A percentile compares a stretch with the other conserved stretches of the same genome.
These are phyloP conservation scores for Curvularia verruculosa DNA, from an alignment of 2,329 filamentous ascomycete species.

Conservation along the genomic window DNA sequence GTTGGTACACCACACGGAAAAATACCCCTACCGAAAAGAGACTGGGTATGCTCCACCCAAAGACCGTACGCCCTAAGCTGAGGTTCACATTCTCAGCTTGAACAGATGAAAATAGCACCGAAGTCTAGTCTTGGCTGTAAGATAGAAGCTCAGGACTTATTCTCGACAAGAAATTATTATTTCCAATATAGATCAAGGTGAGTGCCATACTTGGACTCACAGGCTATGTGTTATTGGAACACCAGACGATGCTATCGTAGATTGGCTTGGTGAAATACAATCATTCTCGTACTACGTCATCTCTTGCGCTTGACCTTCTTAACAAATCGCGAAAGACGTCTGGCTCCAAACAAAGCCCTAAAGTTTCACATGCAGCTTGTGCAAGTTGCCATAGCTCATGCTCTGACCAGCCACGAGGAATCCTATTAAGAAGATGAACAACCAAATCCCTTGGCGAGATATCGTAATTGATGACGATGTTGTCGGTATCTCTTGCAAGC, in stretches of 20 bases:
- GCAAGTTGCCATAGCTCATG: not conserved
- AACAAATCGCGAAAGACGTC: not conserved
- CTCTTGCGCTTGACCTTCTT: not conserved
- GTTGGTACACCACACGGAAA: slow-evolving; percentile 68
- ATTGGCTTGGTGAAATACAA: not conserved
- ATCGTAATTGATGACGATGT: not conserved
- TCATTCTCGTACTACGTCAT: not conserved
- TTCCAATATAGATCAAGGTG: not conserved
- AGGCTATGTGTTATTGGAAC: not conserved
- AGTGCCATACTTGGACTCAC: not conserved
- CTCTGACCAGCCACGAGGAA: not conserved
- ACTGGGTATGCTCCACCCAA: not conserved
- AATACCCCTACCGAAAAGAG: slow-evolving; percentile 10
- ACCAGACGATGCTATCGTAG: not conserved
- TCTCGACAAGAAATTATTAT: not conserved
- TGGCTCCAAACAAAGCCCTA: not conserved
- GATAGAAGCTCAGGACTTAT: not conserved
- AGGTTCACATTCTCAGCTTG: no score
- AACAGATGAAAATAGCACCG: not conserved
- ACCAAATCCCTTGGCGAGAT: not conserved
- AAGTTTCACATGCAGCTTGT: not conserved
- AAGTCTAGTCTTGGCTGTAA: not conserved
- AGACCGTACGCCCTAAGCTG: not conserved
- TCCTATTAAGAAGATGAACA: not conserved
- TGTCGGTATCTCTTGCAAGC: not conserved